phyloP scores from a whole-genome alignment of 2,329 filamentous ascomycete genomes.

The Beauveria bassiana region DNA sequence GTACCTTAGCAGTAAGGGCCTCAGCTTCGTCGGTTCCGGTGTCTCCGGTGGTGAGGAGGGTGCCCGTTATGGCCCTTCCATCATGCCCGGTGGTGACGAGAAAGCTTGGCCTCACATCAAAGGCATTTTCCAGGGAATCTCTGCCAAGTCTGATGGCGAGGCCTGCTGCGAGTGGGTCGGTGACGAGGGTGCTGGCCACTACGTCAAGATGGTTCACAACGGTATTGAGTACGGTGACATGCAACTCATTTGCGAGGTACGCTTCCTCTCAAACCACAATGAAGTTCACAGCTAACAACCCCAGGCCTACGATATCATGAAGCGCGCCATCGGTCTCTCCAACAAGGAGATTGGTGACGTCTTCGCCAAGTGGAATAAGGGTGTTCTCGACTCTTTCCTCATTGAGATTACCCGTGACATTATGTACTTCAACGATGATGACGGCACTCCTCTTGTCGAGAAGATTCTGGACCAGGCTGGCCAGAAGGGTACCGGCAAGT shows the following conservation, averaged over 20 bases:
- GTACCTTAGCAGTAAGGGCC: constrained; percentile 79
- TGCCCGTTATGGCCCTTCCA: constrained; percentile 90
- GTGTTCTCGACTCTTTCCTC: constrained; percentile 96
- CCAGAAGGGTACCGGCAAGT: constrained; percentile 99
- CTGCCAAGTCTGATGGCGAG: constrained; percentile 95
- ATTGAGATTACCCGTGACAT: constrained; percentile 99
- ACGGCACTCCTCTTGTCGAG: constrained; percentile 84
- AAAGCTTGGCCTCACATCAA: constrained; percentile 97
- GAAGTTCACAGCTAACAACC: not conserved
- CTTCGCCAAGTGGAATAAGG: constrained; percentile 95
- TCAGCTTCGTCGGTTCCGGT: constrained; percentile 93
- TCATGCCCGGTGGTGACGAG: constrained; percentile 99
- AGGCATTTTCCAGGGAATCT: constrained; percentile 96
- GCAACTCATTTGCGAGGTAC: constrained; percentile 98
- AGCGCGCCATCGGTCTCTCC: constrained; percentile 83
- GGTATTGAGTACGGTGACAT: constrained; percentile 99
- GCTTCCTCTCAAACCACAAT: not conserved
- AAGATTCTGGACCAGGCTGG: constrained; percentile 98
- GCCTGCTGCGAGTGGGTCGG: constrained; percentile 99
- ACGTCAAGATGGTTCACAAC: constrained; percentile 99
- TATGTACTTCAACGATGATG: constrained; percentile 96
- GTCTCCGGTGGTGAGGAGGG: constrained; percentile 99
- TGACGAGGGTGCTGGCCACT: constrained; percentile 98
- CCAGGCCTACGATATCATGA: constrained; percentile 98
- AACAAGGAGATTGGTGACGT: constrained; percentile 95